These are phyloP conservation scores for Mrakia frigida DNA, from an alignment of 768 basidiomycete genomes.

Conservation along the genomic window DNA sequence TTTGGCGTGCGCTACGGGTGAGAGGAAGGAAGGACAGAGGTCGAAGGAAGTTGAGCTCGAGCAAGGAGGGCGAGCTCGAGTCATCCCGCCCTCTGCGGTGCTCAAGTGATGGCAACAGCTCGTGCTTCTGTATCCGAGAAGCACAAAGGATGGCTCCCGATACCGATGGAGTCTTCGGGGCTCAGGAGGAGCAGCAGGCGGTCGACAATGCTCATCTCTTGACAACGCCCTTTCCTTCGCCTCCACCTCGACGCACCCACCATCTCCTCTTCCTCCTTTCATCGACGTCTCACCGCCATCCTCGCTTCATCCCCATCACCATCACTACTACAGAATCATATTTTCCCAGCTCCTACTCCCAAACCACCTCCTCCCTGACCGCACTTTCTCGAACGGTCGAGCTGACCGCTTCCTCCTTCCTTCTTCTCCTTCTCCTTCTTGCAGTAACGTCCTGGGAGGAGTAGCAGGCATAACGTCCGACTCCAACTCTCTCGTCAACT, in stretches of 20 bases:
- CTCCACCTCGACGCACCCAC: slow-evolving; percentile 2
- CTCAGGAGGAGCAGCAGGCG: too few species aligned
- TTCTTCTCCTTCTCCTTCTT: background rate
- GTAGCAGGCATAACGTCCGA: slow-evolving; percentile 96
- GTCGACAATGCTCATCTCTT: too few species aligned
- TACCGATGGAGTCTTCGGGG: too few species aligned
- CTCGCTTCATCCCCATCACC: background rate
- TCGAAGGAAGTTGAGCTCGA: too few species aligned
- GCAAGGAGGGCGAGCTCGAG: too few species aligned
- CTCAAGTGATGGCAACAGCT: too few species aligned
- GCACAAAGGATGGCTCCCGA: too few species aligned
- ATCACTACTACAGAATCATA: too few species aligned
- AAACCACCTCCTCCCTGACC: background rate
- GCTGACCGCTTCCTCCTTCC: slow-evolving; percentile 24
- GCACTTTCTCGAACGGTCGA: background rate
- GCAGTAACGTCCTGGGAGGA: slow-evolving; percentile 87
- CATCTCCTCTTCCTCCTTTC: background rate
- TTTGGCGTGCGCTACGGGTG: too few species aligned
- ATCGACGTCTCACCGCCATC: background rate
- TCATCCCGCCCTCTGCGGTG: too few species aligned
- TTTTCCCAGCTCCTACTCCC: background rate
- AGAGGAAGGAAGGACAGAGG: too few species aligned
- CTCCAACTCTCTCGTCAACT: slow-evolving; percentile 95
- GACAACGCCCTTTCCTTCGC: background rate
- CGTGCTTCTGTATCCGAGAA: too few species aligned